Conservation (phyloP, 768 basidiomycete genomes). For the Xerocomus brunneocitrinus region DNA sequence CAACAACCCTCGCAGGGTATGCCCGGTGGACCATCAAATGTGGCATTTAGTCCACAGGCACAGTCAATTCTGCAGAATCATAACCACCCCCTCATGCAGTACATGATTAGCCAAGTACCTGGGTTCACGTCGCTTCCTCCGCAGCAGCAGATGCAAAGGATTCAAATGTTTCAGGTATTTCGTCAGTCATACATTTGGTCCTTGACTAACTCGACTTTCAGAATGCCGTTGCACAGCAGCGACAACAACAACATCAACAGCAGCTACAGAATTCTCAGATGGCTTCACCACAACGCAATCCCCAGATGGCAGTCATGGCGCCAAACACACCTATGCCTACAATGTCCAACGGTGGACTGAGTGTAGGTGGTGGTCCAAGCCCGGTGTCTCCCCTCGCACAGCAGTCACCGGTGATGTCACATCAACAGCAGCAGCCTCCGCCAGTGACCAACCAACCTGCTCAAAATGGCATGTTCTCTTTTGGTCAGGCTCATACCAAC, state of each 20-base stretch:
- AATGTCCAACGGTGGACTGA: constrained; percentile 26
- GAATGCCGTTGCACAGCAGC: constrained; percentile 21
- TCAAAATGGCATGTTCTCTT: constrained; percentile 33
- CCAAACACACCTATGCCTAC: constrained; percentile 23
- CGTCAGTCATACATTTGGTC: not conserved
- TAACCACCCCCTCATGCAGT: constrained; percentile 53
- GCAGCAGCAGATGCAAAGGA: constrained; percentile 56
- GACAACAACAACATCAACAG: constrained; percentile 29
- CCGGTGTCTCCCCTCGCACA: constrained; percentile 29
- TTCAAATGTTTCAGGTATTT: constrained; percentile 50
- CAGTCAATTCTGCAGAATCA: constrained; percentile 53
- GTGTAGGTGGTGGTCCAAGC: constrained; percentile 21
- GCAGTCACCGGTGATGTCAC: constrained; percentile 28
- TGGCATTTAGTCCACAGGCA: constrained; percentile 28
- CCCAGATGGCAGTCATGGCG: constrained; percentile 29
- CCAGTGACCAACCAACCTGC: constrained; percentile 25
- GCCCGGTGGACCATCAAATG: constrained; percentile 16
- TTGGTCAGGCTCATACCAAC: constrained; percentile 21
- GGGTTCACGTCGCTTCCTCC: constrained; percentile 49
- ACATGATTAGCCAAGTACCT: constrained; percentile 48
- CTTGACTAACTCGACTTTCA: constrained; percentile 10
- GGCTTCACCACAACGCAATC: constrained; percentile 23
- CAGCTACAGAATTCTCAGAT: constrained; percentile 28
- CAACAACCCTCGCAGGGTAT: constrained; percentile 18
- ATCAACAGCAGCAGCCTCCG: constrained; percentile 16